These are phyloP conservation scores for Wickerhamomyces tratensis DNA, from an alignment of 805 yeast species.

Conservation along the genomic window DNA sequence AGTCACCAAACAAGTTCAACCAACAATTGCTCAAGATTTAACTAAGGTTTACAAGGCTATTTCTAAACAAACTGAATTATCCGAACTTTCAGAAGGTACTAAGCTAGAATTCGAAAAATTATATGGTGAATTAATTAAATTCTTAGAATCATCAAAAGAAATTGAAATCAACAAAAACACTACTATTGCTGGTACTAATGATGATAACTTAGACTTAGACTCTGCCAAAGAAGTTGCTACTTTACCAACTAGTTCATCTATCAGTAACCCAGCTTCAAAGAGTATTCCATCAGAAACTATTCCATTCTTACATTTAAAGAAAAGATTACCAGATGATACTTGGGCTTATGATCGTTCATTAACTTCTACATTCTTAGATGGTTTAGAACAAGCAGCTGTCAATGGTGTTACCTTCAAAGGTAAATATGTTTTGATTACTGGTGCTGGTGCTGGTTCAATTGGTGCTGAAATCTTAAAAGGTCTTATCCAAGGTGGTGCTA, in stretches of 20 bases:
- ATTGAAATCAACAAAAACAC: constrained; percentile 61
- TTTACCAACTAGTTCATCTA: constrained; percentile 62
- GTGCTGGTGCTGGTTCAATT: constrained; percentile 98
- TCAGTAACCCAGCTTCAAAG: constrained; percentile 65
- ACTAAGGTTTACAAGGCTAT: constrained; percentile 76
- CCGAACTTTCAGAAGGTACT: constrained; percentile 47
- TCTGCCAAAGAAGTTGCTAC: constrained; percentile 78
- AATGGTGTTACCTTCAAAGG: constrained; percentile 88
- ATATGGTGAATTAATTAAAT: constrained; percentile 60
- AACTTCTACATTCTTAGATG: constrained; percentile 75
- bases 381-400: constrained; percentile 87
- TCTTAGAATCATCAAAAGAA: constrained; percentile 60
- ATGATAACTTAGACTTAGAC: constrained; percentile 39
- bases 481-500: constrained; percentile 94
- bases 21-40: constrained; percentile 79
- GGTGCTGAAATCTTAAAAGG: constrained; percentile 98
- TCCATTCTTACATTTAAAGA: constrained; percentile 91
- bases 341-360: constrained; percentile 82
- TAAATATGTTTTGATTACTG: constrained; percentile 86
- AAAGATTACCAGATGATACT: constrained; percentile 55
- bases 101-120: constrained; percentile 63
- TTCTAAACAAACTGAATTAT: constrained; percentile 54
- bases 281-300: constrained; percentile 73
- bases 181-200: constrained; percentile 38
- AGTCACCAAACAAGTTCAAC: constrained; percentile 59